Base-by-base conservation (phyloP, 179 eudicot species). In the Sideroxylon spinosum region DNA sequence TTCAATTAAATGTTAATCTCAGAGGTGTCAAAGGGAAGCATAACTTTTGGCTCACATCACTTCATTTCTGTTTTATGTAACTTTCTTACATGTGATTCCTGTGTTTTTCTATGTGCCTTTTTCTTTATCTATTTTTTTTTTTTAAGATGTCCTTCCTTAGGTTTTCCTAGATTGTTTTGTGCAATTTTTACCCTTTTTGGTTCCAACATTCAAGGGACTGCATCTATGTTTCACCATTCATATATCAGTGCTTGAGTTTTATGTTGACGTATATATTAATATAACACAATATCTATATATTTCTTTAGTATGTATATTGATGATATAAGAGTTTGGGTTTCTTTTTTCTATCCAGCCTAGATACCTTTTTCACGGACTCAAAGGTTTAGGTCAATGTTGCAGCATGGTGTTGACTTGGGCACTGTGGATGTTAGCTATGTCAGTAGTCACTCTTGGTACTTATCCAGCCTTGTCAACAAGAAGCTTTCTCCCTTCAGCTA, bases 401-500 rank as follows among this genome's bases (percentile, higher is more conserved):
- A 93, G 79, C 93, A 95, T 80, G 98, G 98, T 70, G 93, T 93
- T 73, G 98, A 95, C 80, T 87, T 93, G 83, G 93, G 97, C 88
- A 95, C 97, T 49, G 98, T 95, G 72, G 93, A 95, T 90, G 98
- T 95, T 86, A 93, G 98, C 88, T 95, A 95, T 79, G 98, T 95
- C 69, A 95, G 98, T 84, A 95, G 97, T 83, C 93, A 97, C 78
- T 95, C 97, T 82, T 95, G 98, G 98, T 95, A 90, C 60, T 14
- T 81, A 0, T 67, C 76, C 81, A 46, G 29, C 78, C 59, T 68
- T 55, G 62, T 63, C 23, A 50, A 19, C 22, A 70, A 23, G 57
- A 69, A 37, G 10, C n/a, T 56, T 13, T 13, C 74, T 50, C 61
- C 28, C 48, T 65, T 55, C 59, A 75, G 13, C 78, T 20, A 26